phyloP scores from a whole-genome alignment of 495 filamentous ascomycete genomes.

The Xylona heveae region DNA sequence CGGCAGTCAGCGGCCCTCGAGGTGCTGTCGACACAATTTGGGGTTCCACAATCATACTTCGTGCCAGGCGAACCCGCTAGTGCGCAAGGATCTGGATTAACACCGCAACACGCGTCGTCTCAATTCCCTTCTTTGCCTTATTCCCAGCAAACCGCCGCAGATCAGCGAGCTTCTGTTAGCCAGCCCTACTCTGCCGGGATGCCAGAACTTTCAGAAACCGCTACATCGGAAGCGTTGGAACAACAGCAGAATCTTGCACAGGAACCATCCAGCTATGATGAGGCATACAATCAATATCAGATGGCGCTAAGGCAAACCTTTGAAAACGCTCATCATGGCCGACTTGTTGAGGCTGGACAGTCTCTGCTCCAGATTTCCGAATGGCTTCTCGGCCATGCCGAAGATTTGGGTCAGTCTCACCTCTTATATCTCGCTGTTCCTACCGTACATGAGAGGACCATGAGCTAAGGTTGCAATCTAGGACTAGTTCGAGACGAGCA shows the following conservation, averaged over 20 bases:
- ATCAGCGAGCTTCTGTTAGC: constrained; percentile 24
- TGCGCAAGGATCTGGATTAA: constrained; percentile 29
- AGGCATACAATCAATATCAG: constrained; percentile 58
- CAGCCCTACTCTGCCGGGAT: constrained; percentile 32
- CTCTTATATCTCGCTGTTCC: neutral
- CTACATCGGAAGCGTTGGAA: constrained; percentile 14
- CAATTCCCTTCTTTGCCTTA: constrained; percentile 31
- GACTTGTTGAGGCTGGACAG: constrained; percentile 47
- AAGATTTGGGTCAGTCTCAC: constrained; percentile 52
- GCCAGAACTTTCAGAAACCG: constrained; percentile 26
- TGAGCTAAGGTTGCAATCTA: constrained; percentile 15
- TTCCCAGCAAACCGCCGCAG: constrained; percentile 29
- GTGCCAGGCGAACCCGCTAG: constrained; percentile 41
- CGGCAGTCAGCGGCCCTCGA: constrained; percentile 69
- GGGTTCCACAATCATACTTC: constrained; percentile 55
- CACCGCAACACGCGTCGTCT: constrained; percentile 28
- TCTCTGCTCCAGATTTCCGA: constrained; percentile 61
- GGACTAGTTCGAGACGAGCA: constrained; percentile 60
- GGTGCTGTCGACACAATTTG: constrained; percentile 47
- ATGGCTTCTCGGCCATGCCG: constrained; percentile 67
- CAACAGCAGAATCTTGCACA: constrained; percentile 10
- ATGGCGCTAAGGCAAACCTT: constrained; percentile 51
- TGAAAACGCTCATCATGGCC: constrained; percentile 48
- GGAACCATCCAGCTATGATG: constrained; percentile 23
- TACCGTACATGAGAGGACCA: constrained; percentile 3